These are phyloP conservation scores for Stachybotrys chartarum DNA, from an alignment of 2,329 filamentous ascomycete genomes.

Conservation along the genomic window DNA sequence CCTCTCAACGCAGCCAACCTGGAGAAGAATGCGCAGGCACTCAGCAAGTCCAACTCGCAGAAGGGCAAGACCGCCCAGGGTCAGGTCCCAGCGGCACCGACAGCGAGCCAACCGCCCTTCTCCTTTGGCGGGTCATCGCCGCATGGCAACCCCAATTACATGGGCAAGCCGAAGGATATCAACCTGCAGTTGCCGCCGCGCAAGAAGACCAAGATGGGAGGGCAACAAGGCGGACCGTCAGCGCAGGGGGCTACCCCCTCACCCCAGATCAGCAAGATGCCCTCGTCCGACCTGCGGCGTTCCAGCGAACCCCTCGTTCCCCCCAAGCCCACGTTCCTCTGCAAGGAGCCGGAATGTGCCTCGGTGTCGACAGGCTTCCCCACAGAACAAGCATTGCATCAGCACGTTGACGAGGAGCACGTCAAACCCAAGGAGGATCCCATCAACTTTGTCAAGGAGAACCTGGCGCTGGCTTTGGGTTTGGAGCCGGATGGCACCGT, in stretches of 20 bases:
- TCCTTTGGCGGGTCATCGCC: constrained; percentile 49
- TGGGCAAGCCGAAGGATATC: constrained; percentile 43
- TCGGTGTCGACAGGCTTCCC: constrained; percentile 40
- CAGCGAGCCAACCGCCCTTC: constrained; percentile 49
- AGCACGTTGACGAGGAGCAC: constrained; percentile 54
- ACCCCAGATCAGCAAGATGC: constrained; percentile 39
- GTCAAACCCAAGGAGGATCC: constrained; percentile 48
- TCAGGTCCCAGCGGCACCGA: constrained; percentile 50
- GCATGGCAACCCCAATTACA: constrained; percentile 51
- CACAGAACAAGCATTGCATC: constrained; percentile 44
- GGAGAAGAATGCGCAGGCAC: constrained; percentile 43
- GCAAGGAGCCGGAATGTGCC: constrained; percentile 49
- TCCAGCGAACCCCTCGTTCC: constrained; percentile 19
- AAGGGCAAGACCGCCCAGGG: constrained; percentile 32
- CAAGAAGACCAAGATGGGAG: constrained; percentile 46
- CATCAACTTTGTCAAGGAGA: constrained; percentile 43
- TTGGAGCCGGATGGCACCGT: constrained; percentile 42
- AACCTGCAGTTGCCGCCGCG: constrained; percentile 52
- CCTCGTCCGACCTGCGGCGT: constrained; percentile 37
- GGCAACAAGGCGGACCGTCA: constrained; percentile 26
- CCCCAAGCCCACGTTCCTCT: constrained; percentile 37
- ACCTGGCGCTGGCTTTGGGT: constrained; percentile 39
- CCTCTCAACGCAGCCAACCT: constrained; percentile 40
- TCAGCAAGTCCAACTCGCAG: constrained; percentile 35
- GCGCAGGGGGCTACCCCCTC: constrained; percentile 35